These are phyloP conservation scores for Corylus avellana DNA, from an alignment of 306 rosid genomes.

Conservation along the genomic window DNA sequence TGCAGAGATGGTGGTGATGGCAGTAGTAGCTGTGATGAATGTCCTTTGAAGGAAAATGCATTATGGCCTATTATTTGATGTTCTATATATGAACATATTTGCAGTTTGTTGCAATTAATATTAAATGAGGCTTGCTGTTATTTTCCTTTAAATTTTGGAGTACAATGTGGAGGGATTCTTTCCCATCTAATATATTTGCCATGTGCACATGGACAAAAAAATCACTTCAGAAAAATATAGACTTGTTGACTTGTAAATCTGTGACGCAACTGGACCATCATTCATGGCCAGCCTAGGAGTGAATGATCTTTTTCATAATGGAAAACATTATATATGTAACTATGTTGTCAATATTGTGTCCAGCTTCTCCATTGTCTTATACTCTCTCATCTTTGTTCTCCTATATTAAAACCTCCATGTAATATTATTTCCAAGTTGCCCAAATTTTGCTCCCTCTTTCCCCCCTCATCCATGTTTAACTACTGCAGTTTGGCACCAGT, in stretches of 20 bases:
- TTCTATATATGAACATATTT: not conserved
- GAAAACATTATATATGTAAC: not conserved
- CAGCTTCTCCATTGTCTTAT: not conserved
- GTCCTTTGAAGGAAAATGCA: not conserved
- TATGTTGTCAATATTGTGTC: not conserved
- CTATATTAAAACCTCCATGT: not conserved
- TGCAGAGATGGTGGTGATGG: not conserved
- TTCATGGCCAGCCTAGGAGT: not conserved
- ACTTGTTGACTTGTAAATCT: not conserved
- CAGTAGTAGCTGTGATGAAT: too few relatives aligned
- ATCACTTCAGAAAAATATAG: not conserved
- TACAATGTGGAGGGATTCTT: not conserved
- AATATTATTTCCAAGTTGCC: not conserved
- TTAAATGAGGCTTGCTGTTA: not conserved
- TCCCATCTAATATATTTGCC: not conserved
- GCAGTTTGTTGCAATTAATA: not conserved
- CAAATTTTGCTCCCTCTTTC: slow-evolving; percentile 25
- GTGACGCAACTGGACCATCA: not conserved
- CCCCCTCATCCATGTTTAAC: slow-evolving; percentile 37
- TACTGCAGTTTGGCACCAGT: slow-evolving; percentile 70
- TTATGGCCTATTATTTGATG: not conserved
- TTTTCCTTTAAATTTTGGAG: not conserved
- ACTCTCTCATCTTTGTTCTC: not conserved
- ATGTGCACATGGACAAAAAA: not conserved
- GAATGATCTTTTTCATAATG: not conserved